Evolutionary conservation across 805 yeast species (phyloP), one percentile per base, ranked within the genome.

Genomic region (Lipomyces sp.): DNA sequence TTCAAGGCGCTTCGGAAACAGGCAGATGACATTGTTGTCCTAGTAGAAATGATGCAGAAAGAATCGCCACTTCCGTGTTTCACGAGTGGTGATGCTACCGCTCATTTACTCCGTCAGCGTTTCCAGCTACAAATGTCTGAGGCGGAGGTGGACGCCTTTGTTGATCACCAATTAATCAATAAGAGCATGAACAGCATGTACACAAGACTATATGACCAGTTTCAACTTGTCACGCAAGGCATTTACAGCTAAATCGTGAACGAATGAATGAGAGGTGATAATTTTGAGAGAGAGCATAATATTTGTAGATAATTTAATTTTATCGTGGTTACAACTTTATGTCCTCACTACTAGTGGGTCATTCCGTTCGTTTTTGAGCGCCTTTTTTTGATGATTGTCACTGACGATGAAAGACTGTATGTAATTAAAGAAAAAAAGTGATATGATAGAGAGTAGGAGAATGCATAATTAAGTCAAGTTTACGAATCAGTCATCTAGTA

Each of bases 41-140:
- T 95, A 83, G 97, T 96, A 64, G 97, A 92, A 70, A 81, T 95
- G 71, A 95, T 95, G 99, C 96, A 90, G 75, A 88, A 87, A 71
- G 97, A 94, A 71, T 92, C 97, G 7, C 83, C 82, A 58, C 82
- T 94, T 62, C 98, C 99, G 0, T 95, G 99, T 75, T 95, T 95
- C 80, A 88, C 87, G 65, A 90, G 89, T 53, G 97, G 98, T 0
- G 90, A 86, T 7, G 87, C 89, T 60, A 93, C 98, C 0, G 87
- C 95, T 60, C 85, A 86, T 15, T 87, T 89, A 64, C 78, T 95
- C 67, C 84, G 85, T 63, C 97, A 92, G 76, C 82, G 99, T 74
- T 85, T 93, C 71, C 97, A 91, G 75, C 77, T 90, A 13, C 89
- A 90, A 59, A 77, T 95, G 59, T 79, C 84, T 42, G 97, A 92